Evolutionary conservation across 495 filamentous ascomycete genomes (phyloP).

Genomic region (Aspergillus kassunensis): DNA sequence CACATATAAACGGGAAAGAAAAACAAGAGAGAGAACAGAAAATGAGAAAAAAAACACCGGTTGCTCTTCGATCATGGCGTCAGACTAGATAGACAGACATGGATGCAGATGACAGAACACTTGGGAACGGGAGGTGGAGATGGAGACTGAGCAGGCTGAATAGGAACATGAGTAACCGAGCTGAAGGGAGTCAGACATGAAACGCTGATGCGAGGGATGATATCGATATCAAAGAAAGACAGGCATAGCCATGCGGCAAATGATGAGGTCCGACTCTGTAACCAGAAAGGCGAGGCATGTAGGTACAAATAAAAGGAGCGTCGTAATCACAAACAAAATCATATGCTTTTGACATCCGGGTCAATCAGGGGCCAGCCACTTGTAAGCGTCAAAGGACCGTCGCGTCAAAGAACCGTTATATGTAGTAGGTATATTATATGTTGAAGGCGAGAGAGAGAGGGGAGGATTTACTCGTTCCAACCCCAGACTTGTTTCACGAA

Average conservation of each 20-base stretch:
- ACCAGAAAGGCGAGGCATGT: conserved; percentile 21
- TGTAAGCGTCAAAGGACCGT: conserved; percentile 25
- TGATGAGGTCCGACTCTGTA: conserved; percentile 21
- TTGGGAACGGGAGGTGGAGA: background rate
- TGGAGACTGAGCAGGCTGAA: background rate
- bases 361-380: conserved; percentile 44
- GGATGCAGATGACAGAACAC: too few species aligned
- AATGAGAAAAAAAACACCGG: too few species aligned
- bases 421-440: conserved; percentile 20
- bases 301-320: conserved; percentile 24
- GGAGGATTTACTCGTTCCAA: conserved; percentile 59
- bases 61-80: too few species aligned
- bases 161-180: conserved; percentile 15
- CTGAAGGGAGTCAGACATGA: conserved; percentile 4
- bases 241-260: conserved; percentile 17
- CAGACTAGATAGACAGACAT: too few species aligned
- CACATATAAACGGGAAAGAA: background rate
- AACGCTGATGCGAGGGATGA: conserved; percentile 9
- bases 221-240: conserved; percentile 15
- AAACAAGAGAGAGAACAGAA: background rate
- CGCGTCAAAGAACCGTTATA: conserved; percentile 19
- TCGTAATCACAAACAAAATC: conserved; percentile 26
- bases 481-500: conserved; percentile 94
- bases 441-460: conserved; percentile 7
- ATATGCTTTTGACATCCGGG: conserved; percentile 42